These are phyloP conservation scores for Erythrophleum ivorense DNA, from an alignment of 331 rosid species.

Conservation along the genomic window DNA sequence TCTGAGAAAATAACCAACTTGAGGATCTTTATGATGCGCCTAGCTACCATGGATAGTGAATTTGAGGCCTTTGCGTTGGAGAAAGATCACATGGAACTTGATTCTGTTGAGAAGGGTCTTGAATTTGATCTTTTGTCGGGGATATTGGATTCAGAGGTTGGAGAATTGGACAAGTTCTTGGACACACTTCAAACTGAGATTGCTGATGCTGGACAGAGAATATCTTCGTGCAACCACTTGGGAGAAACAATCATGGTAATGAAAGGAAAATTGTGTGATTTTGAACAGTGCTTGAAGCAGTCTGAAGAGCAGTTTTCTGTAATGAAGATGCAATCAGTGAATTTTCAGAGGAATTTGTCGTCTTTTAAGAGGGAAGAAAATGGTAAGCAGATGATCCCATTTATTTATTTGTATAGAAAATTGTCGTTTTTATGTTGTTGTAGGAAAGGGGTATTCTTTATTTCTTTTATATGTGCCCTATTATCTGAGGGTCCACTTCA, in stretches of 20 bases:
- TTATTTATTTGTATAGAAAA: slow-evolving; percentile 17
- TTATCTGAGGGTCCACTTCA: slow-evolving; percentile 44
- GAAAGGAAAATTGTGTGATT: slow-evolving; percentile 58
- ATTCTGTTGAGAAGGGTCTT: slow-evolving; percentile 54
- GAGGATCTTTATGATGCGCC: slow-evolving; percentile 68
- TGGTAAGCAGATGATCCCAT: slow-evolving; percentile 55
- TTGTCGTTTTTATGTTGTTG: slow-evolving; percentile 31
- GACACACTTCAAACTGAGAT: slow-evolving; percentile 56
- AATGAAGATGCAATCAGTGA: slow-evolving; percentile 62
- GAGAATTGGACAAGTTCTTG: slow-evolving; percentile 62
- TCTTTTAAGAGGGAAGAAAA: slow-evolving; percentile 49
- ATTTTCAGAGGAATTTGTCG: slow-evolving; percentile 58
- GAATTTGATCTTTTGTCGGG: slow-evolving; percentile 76
- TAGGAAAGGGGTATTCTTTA: slow-evolving; percentile 19
- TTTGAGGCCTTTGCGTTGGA: slow-evolving; percentile 59
- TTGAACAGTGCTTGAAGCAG: slow-evolving; percentile 58
- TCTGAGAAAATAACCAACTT: slow-evolving; percentile 81
- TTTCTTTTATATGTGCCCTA: slow-evolving; percentile 22
- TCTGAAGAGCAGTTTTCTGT: slow-evolving; percentile 74
- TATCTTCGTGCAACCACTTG: slow-evolving; percentile 46
- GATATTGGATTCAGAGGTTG: slow-evolving; percentile 73
- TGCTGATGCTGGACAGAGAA: slow-evolving; percentile 45
- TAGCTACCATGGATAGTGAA: slow-evolving; percentile 69
- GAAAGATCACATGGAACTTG: slow-evolving; percentile 48
- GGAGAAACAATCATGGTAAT: slow-evolving; percentile 50